Conservation (phyloP, 805 yeast genomes). For the Suhomyces prunicola region DNA sequence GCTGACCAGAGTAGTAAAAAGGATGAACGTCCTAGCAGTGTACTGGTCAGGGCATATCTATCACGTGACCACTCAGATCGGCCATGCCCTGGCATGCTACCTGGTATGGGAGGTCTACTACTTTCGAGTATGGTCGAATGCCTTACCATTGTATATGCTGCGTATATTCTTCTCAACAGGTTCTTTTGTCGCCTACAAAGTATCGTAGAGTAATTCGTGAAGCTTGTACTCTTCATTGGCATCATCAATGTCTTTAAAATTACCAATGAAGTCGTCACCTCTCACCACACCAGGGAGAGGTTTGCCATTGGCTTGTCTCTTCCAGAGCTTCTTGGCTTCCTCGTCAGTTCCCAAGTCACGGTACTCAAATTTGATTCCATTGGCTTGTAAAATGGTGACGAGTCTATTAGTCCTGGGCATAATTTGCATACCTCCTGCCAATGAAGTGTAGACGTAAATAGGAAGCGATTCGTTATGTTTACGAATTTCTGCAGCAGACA, state of each 20-base stretch:
- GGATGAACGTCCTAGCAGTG: no score
- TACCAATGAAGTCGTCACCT: constrained; percentile 77
- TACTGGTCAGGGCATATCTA: no score
- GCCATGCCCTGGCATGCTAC: no score
- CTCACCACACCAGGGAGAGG: constrained; percentile 82
- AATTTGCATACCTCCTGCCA: constrained; percentile 84
- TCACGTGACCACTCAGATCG: no score
- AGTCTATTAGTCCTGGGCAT: constrained; percentile 74
- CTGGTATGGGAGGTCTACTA: no score
- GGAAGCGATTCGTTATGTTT: constrained; percentile 50
- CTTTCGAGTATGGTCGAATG: no score
- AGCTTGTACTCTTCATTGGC: constrained; percentile 78
- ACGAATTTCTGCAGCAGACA: constrained; percentile 42
- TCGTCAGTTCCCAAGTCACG: constrained; percentile 87
- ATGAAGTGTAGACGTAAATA: constrained; percentile 75
- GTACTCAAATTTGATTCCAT: constrained; percentile 61
- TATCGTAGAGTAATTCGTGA: constrained; percentile 61
- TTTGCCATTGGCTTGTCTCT: constrained; percentile 66
- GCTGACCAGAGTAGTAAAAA: no score
- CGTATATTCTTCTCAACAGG: no score
- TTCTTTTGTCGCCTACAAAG: constrained; percentile 24
- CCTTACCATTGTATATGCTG: no score
- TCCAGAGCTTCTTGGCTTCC: constrained; percentile 82
- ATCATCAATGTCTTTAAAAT: constrained; percentile 81
- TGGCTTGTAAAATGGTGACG: constrained; percentile 70